Percentiles rank a stretch among this genome's conserved stretches.
phyloP scores from a whole-genome alignment of 164 flowering plant species.

The Liriodendron chinense region DNA sequence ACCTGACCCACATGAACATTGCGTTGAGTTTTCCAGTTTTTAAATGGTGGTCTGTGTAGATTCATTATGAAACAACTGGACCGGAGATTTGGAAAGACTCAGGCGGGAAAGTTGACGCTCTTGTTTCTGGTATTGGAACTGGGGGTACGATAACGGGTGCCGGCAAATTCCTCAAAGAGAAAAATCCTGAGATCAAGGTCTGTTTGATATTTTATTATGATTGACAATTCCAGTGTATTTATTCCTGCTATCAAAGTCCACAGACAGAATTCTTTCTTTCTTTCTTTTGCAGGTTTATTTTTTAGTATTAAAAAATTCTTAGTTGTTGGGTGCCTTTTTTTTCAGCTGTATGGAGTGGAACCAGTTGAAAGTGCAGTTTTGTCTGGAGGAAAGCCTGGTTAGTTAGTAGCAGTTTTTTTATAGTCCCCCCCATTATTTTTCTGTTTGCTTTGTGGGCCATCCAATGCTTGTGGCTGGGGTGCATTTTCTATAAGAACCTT shows the following conservation, averaged over 20 bases:
- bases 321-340: neutral
- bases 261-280: too few relatives aligned
- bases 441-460: too few relatives aligned
- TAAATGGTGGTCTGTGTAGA: slow-evolving; percentile 15
- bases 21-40: too few relatives aligned
- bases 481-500: too few relatives aligned
- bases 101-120: slow-evolving; percentile 47
- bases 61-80: slow-evolving; percentile 62
- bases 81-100: slow-evolving; percentile 62
- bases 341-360: slow-evolving; percentile 71
- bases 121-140: slow-evolving; percentile 56
- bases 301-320: too few relatives aligned
- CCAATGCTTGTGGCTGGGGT: neutral
- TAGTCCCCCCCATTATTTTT: neutral
- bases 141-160: slow-evolving; percentile 62
- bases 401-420: slow-evolving; percentile 15
- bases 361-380: slow-evolving; percentile 80
- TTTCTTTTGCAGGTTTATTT: too few relatives aligned
- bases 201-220: neutral
- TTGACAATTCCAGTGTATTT: neutral
- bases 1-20: too few relatives aligned
- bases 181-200: slow-evolving; percentile 48
- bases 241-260: neutral
- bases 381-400: slow-evolving; percentile 84
- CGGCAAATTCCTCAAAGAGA: slow-evolving; percentile 48